phyloP scores from a whole-genome alignment of 768 basidiomycete species.

The Leccinum pellstonianum region DNA sequence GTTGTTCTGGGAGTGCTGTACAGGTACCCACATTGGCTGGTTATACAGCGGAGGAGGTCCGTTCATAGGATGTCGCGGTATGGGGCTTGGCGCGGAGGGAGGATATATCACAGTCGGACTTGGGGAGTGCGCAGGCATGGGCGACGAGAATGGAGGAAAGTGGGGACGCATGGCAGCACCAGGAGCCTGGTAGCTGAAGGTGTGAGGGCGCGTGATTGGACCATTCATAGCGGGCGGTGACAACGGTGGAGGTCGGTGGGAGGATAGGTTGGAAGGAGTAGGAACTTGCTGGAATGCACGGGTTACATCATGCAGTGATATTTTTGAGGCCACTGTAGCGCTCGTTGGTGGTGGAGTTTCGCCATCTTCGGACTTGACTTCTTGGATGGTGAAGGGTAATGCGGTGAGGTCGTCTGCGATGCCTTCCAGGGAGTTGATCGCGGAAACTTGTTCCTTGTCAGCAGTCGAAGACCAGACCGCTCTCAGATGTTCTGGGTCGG shows the following conservation, averaged over 20 bases:
- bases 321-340: conserved; percentile 58
- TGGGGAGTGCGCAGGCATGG: conserved; percentile 73
- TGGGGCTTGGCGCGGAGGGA: conserved; percentile 59
- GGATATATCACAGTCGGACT: conserved; percentile 67
- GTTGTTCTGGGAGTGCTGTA: conserved; percentile 45
- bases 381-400: conserved; percentile 77
- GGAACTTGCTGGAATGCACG: conserved; percentile 88
- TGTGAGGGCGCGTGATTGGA: conserved; percentile 27
- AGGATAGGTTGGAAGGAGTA: conserved; percentile 47
- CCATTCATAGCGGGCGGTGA: conserved; percentile 48
- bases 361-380: conserved; percentile 85
- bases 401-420: conserved; percentile 81
- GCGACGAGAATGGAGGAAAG: conserved; percentile 62
- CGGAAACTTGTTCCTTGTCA: conserved; percentile 61
- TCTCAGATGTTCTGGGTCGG: conserved; percentile 83
- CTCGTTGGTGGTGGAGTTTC: conserved; percentile 71
- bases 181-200: conserved; percentile 37
- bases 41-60: conserved; percentile 60
- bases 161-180: conserved; percentile 50
- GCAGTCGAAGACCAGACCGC: conserved; percentile 82
- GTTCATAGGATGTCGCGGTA: conserved; percentile 63
- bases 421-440: conserved; percentile 78
- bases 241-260: conserved; percentile 47
- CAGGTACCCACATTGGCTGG: conserved; percentile 65
- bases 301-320: conserved; percentile 81